Conservation (phyloP, 1,284 basidiomycete species). For the Irpex sp. region DNA sequence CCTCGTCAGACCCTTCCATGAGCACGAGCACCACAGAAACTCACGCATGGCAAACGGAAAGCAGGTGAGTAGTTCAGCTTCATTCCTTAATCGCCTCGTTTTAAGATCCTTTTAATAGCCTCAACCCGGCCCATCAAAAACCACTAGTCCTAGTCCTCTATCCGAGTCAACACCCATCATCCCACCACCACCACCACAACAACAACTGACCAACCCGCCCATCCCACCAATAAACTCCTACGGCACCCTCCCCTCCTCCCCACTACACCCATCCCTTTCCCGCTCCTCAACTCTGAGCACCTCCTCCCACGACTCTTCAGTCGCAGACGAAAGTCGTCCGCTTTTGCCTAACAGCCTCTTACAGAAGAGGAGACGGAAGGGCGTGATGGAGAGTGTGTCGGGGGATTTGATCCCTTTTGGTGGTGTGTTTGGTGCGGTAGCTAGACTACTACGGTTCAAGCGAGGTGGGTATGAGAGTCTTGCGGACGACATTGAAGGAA, state of each 20-base stretch:
- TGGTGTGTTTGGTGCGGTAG: constrained; percentile 2
- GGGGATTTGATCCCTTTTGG: constrained; percentile 28
- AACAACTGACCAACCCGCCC: constrained; percentile 14
- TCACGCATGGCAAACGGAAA: background rate
- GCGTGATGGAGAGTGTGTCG: constrained; percentile 17
- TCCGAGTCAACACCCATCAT: background rate
- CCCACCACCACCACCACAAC: no score
- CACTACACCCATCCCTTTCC: constrained; percentile 25
- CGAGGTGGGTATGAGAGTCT: no score
- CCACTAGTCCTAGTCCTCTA: background rate
- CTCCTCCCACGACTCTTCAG: background rate
- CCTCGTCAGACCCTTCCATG: constrained; percentile 37
- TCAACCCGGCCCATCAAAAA: background rate
- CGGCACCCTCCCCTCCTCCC: constrained; percentile 24
- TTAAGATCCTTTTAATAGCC: background rate
- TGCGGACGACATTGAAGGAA: no score
- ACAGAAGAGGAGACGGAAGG: background rate
- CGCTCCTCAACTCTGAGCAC: background rate
- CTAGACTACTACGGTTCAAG: background rate
- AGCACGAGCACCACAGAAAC: background rate
- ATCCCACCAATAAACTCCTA: constrained; percentile 46
- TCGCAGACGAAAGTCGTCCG: constrained; percentile 15
- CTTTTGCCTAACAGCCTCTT: constrained; percentile 18
- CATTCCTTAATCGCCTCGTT: background rate
- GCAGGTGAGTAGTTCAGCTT: constrained; percentile 16